Percentiles rank a stretch among this genome's conserved stretches.
These are phyloP conservation scores for Pythium myriotylum DNA, from an alignment of 352 stramenopile genomes.

Conservation along the genomic window DNA sequence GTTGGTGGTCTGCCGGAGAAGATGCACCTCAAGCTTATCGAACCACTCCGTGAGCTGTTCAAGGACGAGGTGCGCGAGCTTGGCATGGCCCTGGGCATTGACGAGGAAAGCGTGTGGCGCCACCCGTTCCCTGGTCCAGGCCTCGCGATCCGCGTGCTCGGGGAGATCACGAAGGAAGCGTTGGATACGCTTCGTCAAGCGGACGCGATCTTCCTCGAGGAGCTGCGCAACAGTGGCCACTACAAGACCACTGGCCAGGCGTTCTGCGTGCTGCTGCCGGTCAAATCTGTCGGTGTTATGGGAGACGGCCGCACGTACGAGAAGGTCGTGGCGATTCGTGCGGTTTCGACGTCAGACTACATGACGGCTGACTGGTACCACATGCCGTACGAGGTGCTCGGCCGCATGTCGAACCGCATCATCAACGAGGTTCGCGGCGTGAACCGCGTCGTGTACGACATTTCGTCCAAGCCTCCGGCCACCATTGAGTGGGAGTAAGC, in stretches of 20 bases:
- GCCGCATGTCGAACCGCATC: conserved; percentile 97
- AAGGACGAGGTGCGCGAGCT: conserved; percentile 99
- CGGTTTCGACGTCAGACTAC: conserved; percentile 99
- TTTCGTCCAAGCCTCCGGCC: conserved; percentile 98
- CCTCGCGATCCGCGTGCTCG: conserved; percentile 98
- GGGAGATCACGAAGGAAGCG: conserved; percentile 93
- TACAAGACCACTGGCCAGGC: conserved; percentile 99
- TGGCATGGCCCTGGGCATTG: conserved; percentile 97
- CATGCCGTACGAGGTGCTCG: conserved; percentile 98
- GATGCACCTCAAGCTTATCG: conserved; percentile 99
- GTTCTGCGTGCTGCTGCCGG: conserved; percentile 97
- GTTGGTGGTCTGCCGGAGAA: conserved; percentile 96
- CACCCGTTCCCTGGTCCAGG: conserved; percentile 99
- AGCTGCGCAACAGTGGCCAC: conserved; percentile 94
- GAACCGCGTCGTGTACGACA: conserved; percentile 99
- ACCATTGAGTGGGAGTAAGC: conserved; percentile 99
- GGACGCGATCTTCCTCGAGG: conserved; percentile 98
- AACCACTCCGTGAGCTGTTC: conserved; percentile 98
- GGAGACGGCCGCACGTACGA: conserved; percentile 98
- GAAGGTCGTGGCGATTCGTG: conserved; percentile 94
- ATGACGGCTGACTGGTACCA: conserved; percentile 99
- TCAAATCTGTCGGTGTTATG: conserved; percentile 99
- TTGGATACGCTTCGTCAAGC: conserved; percentile 97
- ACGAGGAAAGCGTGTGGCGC: conserved; percentile 97
- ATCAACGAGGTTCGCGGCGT: conserved; percentile 99